Evolutionary conservation across 371 early-diverging fungal genomes (phyloP), one percentile per base, ranked within the genome.

Genomic region (Actinomortierella ambigua): DNA sequence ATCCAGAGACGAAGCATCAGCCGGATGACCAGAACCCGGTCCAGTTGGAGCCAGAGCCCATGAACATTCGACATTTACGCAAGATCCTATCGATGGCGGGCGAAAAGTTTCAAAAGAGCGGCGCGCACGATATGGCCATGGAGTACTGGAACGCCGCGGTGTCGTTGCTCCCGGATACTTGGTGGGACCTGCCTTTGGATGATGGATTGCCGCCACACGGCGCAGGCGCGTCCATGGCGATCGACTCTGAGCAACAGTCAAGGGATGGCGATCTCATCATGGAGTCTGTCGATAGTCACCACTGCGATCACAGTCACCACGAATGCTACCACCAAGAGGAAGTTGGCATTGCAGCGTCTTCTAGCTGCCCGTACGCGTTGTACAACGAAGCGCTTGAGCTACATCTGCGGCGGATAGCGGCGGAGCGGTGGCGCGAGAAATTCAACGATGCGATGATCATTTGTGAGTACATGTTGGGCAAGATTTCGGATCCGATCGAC

Each of bases 61-160:
- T 63, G 46, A 63, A 73, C 34, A 40, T 55, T 7, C 50, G 40
- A n/a, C 26, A 57, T 1, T 23, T 73, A 14, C 52, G 75, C 15
- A 42, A 18, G 47, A 59, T 66, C 18, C 56, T 73, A 1, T 57
- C 75, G 5, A 41, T 53, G 15, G 75, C 68, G 0, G 75, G 67
- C 9, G 75, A 73, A 44, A 73, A 73, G 43, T 59, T 60, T 1
- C 67, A 67, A n/a, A 73, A 67, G 54, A 73, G 75, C 54, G 75
- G 75, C 5, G 63, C 75, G 14, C 75, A 73, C 49, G 75, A 67
- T 28, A 66, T 60, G 67, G 67, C 75, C 0, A 46, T 73, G 3
- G 51, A 56, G 3, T 67, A 67, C 50, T 73, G 75, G 75, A 63
- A 60, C 34, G 75, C 75, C 1, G 67, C 75, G 0, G 15, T 73